Evolutionary conservation across 805 yeast genomes (phyloP).

Genomic region (Wickerhamiella brachini): DNA sequence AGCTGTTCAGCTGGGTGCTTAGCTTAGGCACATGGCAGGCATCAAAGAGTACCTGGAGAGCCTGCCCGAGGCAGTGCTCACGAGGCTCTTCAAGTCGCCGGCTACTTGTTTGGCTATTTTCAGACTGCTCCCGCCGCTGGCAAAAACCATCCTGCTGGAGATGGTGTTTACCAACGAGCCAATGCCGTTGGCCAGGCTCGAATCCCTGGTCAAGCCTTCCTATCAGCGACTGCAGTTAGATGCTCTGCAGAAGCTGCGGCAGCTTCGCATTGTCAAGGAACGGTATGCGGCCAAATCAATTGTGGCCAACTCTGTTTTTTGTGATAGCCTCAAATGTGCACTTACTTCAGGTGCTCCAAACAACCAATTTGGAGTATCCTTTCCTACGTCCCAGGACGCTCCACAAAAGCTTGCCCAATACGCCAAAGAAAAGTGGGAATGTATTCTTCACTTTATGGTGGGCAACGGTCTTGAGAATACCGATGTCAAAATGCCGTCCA

Average conservation of each 20-base stretch:
- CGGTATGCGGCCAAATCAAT: constrained; percentile 31
- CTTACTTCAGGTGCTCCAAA: constrained; percentile 61
- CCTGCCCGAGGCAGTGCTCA: constrained; percentile 75
- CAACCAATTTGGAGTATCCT: constrained; percentile 65
- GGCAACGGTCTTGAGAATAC: constrained; percentile 52
- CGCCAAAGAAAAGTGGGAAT: constrained; percentile 86
- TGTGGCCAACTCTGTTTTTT: constrained; percentile 57
- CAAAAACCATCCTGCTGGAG: constrained; percentile 77
- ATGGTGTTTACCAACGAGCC: constrained; percentile 73
- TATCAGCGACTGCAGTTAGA: constrained; percentile 48
- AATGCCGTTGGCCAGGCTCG: constrained; percentile 50
- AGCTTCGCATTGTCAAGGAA: constrained; percentile 63
- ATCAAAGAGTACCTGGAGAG: constrained; percentile 85
- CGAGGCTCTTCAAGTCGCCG: constrained; percentile 70
- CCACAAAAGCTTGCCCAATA: constrained; percentile 56
- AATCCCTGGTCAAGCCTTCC: constrained; percentile 56
- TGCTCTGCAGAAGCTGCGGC: constrained; percentile 60
- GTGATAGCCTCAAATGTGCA: constrained; percentile 64
- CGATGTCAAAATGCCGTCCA: constrained; percentile 46
- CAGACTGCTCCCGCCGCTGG: constrained; percentile 74
- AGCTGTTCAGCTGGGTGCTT: too few relatives aligned
- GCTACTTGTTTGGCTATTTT: constrained; percentile 93
- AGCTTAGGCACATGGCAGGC: neutral
- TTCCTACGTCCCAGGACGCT: constrained; percentile 36
- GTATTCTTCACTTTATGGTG: constrained; percentile 92